phyloP scores from a whole-genome alignment of 2,329 filamentous ascomycete species.

The Hyphodiscus sp. region DNA sequence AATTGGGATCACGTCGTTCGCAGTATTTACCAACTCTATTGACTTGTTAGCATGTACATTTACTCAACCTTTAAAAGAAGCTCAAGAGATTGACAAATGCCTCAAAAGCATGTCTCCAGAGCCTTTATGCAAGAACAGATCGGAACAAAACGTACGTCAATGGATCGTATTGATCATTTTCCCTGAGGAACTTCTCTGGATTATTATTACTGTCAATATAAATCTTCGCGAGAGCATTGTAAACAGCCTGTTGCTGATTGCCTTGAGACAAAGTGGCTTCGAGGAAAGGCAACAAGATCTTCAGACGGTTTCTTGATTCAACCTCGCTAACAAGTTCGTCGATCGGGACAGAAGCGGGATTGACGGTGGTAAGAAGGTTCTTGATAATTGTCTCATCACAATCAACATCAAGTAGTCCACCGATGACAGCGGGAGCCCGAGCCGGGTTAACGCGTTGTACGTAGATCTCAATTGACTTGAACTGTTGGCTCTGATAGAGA shows the following conservation, averaged over 20 bases:
- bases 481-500: conserved; percentile 98
- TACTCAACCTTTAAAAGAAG: too few species aligned
- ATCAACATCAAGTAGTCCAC: conserved; percentile 90
- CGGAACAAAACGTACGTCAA: conserved; percentile 39
- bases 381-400: conserved; percentile 97
- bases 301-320: conserved; percentile 91
- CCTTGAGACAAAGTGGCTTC: conserved; percentile 84
- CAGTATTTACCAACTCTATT: conserved; percentile 83
- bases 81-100: too few species aligned
- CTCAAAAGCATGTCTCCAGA: too few species aligned
- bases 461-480: conserved; percentile 97
- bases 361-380: conserved; percentile 77
- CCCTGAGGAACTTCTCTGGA: conserved; percentile 93
- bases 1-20: conserved; percentile 94
- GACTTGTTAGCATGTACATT: too few species aligned
- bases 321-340: conserved; percentile 92
- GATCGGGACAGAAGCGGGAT: conserved; percentile 79
- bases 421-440: conserved; percentile 85
- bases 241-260: conserved; percentile 94
- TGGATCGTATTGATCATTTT: conserved; percentile 95
- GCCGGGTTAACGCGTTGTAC: conserved; percentile 94
- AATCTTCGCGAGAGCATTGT: conserved; percentile 96
- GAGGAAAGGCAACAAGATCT: conserved; percentile 91
- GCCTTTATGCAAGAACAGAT: too few species aligned
- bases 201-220: conserved; percentile 99